Evolutionary conservation across 371 early-diverging fungal genomes (phyloP).

Genomic region (Syncephalastrum sp.): DNA sequence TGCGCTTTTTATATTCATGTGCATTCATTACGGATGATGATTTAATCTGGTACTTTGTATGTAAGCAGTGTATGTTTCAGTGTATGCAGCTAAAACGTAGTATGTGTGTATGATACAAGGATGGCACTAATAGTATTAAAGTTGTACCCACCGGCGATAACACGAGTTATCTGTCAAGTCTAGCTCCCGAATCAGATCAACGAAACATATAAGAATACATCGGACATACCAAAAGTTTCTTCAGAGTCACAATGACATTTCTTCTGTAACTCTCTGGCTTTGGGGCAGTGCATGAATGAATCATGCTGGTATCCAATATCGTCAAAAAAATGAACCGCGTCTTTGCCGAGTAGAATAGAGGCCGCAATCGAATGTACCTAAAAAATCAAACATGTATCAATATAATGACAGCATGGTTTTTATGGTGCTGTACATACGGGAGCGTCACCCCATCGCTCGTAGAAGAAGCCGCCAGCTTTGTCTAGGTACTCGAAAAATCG

Average conservation of each 20-base stretch:
- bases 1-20: no score
- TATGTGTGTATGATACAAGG: no score
- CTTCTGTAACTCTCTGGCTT: slow-evolving; percentile 41
- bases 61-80: no score
- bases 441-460: slow-evolving; percentile 70
- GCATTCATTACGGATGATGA: no score
- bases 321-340: slow-evolving; percentile 87
- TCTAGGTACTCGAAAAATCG: slow-evolving; percentile 87
- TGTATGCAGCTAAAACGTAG: no score
- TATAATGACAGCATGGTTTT: slow-evolving; percentile 9
- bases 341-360: slow-evolving; percentile 61
- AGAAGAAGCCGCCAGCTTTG: slow-evolving; percentile 88
- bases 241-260: slow-evolving; percentile 68
- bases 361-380: slow-evolving; percentile 82
- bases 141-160: slow-evolving; percentile 25
- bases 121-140: no score
- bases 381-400: background rate
- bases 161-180: slow-evolving; percentile 36
- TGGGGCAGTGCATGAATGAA: slow-evolving; percentile 69
- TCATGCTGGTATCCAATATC: slow-evolving; percentile 79
- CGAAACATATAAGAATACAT: background rate
- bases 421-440: slow-evolving; percentile 41
- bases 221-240: slow-evolving; percentile 45
- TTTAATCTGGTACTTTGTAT: no score
- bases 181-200: slow-evolving; percentile 1